Percentiles rank a stretch among this genome's conserved stretches.
Evolutionary conservation across 208 protist genomes (phyloP).

Genomic region (Trypanosoma rangeli): DNA sequence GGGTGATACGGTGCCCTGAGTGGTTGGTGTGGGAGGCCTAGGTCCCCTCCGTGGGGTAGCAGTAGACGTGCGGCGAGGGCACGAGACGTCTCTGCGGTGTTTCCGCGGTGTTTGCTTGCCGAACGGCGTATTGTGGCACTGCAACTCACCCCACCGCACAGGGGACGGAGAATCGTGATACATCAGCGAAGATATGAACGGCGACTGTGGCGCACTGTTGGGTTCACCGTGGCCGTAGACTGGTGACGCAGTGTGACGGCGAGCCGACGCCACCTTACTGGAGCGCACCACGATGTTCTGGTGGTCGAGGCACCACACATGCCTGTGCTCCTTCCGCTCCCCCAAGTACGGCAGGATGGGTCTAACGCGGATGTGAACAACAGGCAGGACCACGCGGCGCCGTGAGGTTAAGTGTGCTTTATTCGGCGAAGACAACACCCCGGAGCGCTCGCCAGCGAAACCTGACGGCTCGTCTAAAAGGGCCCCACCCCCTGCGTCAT

Average conservation of each 20-base stretch:
- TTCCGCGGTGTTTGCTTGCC: slow-evolving; percentile 23
- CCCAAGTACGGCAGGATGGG: slow-evolving; percentile 65
- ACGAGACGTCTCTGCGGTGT: neutral
- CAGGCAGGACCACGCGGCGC: slow-evolving; percentile 24
- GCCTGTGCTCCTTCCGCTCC: slow-evolving; percentile 52
- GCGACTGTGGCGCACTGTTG: neutral
- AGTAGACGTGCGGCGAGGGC: neutral
- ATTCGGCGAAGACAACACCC: neutral
- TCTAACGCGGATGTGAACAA: slow-evolving; percentile 81
- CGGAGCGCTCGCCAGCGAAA: neutral
- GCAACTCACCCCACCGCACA: neutral
- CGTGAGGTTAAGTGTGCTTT: neutral
- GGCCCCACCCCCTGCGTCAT: slow-evolving; percentile 2
- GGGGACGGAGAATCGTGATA: neutral
- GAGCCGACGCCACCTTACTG: neutral
- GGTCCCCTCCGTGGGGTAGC: neutral
- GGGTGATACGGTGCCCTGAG: neutral
- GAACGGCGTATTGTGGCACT: neutral
- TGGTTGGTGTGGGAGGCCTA: neutral
- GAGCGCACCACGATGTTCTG: slow-evolving; percentile 74
- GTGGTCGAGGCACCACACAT: slow-evolving; percentile 79
- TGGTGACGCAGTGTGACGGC: neutral
- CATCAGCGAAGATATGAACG: neutral
- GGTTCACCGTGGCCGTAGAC: neutral
- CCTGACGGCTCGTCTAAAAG: neutral